Conservation (phyloP, 306 rosid species). For the Vigna mungo region DNA sequence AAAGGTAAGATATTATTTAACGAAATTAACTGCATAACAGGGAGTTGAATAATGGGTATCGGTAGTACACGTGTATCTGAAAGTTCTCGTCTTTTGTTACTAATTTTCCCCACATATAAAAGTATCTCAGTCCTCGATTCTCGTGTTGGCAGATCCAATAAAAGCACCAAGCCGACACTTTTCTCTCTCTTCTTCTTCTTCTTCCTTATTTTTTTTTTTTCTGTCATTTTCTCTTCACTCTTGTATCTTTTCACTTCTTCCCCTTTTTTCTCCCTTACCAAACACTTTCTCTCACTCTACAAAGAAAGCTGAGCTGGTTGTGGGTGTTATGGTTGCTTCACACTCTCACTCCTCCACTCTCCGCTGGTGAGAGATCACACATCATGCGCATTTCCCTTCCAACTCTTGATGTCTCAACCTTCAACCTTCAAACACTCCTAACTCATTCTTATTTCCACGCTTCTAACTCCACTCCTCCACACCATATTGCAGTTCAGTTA, state of each 20-base stretch:
- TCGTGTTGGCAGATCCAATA: conserved; percentile 48
- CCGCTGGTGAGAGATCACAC: conserved; percentile 45
- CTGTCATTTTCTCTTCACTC: conserved; percentile 54
- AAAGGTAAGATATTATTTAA: no score
- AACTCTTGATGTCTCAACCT: conserved; percentile 1
- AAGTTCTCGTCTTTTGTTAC: background rate
- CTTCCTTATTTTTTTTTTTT: no score
- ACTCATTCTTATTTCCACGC: background rate
- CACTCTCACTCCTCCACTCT: conserved; percentile 28
- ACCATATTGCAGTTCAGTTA: background rate
- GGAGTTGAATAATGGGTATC: no score
- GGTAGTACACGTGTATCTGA: background rate
- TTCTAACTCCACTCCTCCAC: background rate
- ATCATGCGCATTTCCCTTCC: conserved; percentile 11
- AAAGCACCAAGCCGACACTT: conserved; percentile 51
- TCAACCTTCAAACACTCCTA: conserved; percentile 27
- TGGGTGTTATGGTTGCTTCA: conserved; percentile 34
- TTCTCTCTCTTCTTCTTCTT: background rate
- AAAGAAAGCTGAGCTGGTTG: conserved; percentile 36
- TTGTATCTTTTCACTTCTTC: conserved; percentile 52
- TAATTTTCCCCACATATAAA: background rate
- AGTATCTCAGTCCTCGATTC: conserved; percentile 31
- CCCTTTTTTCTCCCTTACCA: conserved; percentile 51
- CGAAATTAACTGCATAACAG: no score
- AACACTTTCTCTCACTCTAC: conserved; percentile 44